A percentile compares a stretch with the other conserved stretches of the same genome.
These are phyloP conservation scores for Syzygium syzygioides DNA, from an alignment of 441 rosid genomes.

Conservation along the genomic window DNA sequence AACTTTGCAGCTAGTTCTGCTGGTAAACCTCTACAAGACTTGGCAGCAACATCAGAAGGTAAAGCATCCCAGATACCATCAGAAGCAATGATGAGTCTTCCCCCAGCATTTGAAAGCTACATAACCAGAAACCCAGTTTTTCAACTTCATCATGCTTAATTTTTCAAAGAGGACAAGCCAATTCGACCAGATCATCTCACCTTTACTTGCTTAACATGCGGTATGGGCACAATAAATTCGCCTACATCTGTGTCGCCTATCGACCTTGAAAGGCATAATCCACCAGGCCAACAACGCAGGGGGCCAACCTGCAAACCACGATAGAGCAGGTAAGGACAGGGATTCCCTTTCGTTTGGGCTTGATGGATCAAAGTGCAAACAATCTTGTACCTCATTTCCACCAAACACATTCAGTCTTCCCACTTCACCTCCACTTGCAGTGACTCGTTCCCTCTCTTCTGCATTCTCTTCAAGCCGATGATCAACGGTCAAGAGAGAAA, in stretches of 20 bases:
- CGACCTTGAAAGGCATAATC: constrained; percentile 94
- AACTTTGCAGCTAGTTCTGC: constrained; percentile 95
- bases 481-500: constrained; percentile 91
- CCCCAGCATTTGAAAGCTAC: constrained; percentile 89
- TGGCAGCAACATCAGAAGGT: constrained; percentile 89
- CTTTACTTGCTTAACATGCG: constrained; percentile 98
- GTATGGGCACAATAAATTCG: constrained; percentile 90
- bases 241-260: constrained; percentile 97
- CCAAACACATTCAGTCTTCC: constrained; percentile 93
- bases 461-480: constrained; percentile 94
- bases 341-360: neutral
- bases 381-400: constrained; percentile 68
- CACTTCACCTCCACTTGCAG: constrained; percentile 99
- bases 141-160: neutral
- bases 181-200: constrained; percentile 24
- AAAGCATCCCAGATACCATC: constrained; percentile 98
- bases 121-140: neutral
- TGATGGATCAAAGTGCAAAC: neutral
- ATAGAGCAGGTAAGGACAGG: neutral
- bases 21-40: constrained; percentile 85
- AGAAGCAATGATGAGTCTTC: constrained; percentile 92
- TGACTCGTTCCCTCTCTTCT: constrained; percentile 96
- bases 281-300: constrained; percentile 99
- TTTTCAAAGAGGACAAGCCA: neutral
- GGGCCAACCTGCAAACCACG: constrained; percentile 70